Percentiles rank a stretch among this genome's conserved stretches.
Conservation (phyloP, 108 stramenopile species). For the Cyclostephanos tholiformis region DNA sequence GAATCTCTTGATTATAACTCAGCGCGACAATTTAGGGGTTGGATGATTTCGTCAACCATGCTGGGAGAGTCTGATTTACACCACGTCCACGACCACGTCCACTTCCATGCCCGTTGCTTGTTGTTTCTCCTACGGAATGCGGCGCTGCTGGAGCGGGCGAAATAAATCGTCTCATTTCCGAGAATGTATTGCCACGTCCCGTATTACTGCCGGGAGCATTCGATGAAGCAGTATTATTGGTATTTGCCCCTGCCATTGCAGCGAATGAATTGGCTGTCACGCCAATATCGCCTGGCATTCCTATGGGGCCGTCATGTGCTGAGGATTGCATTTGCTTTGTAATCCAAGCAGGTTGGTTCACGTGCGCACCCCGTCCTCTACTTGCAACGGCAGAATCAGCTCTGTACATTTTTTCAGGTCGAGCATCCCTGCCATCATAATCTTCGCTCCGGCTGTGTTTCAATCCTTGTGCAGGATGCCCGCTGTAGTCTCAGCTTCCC, state of each 20-base stretch:
- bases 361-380: slow-evolving; percentile 16
- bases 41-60: slow-evolving; percentile 8
- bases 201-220: background rate
- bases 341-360: slow-evolving; percentile 15
- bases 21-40: background rate
- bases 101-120: background rate
- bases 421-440: background rate
- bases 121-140: background rate
- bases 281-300: background rate
- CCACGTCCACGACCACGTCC: slow-evolving; percentile 17
- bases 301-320: background rate
- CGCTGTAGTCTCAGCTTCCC: slow-evolving; percentile 1
- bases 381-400: background rate
- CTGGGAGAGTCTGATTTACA: slow-evolving; percentile 10
- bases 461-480: background rate
- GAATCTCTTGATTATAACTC: background rate
- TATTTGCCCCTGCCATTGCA: background rate
- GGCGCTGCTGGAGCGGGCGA: background rate
- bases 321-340: slow-evolving; percentile 5
- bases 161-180: background rate
- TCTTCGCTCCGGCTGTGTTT: background rate
- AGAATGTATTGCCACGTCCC: slow-evolving; percentile 1
- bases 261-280: background rate
- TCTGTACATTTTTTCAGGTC: slow-evolving; percentile 1
- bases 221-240: slow-evolving; percentile 2